A percentile compares a stretch with the other conserved stretches of the same genome.
These are phyloP conservation scores for rapeseed (Brassica napus) DNA, from an alignment of 345 rosid genomes.

Conservation along the genomic window DNA sequence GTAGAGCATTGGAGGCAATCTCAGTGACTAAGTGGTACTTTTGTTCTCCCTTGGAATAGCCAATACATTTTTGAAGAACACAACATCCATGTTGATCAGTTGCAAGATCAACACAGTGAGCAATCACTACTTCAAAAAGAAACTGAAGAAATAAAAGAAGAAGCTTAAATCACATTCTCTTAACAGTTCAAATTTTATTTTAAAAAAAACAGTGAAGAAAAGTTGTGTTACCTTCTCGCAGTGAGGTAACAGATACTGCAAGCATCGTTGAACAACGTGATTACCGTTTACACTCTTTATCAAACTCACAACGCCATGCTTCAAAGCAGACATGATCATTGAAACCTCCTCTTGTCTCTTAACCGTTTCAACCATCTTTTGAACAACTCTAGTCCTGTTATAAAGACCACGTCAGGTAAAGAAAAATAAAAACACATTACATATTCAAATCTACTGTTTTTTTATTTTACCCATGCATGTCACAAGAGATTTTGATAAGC, in stretches of 20 bases:
- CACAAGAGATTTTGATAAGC: slow-evolving; percentile 74
- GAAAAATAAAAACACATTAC: neutral
- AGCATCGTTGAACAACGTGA: slow-evolving; percentile 82
- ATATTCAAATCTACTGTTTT: neutral
- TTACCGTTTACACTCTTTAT: slow-evolving; percentile 77
- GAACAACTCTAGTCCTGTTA: slow-evolving; percentile 78
- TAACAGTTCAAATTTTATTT: neutral
- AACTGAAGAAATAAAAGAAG: slow-evolving; percentile 44
- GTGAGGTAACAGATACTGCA: slow-evolving; percentile 59
- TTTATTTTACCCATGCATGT: slow-evolving; percentile 66
- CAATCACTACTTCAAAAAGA: slow-evolving; percentile 63
- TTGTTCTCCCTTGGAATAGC: slow-evolving; percentile 54
- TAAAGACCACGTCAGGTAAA: slow-evolving; percentile 5
- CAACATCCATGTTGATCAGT: slow-evolving; percentile 82
- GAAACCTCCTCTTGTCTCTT: slow-evolving; percentile 58
- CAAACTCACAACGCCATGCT: slow-evolving; percentile 64
- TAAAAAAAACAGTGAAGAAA: neutral
- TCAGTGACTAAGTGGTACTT: slow-evolving; percentile 47
- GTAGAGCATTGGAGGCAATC: slow-evolving; percentile 65
- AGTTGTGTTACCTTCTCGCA: slow-evolving; percentile 49
- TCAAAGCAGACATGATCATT: slow-evolving; percentile 58
- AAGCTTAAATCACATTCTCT: neutral
- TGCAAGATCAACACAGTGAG: slow-evolving; percentile 72
- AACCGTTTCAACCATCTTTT: slow-evolving; percentile 71
- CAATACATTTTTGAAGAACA: slow-evolving; percentile 78